Percentiles rank a stretch among this genome's conserved stretches.
Evolutionary conservation across 257 asterid genomes (phyloP).

Genomic region (Prunella vulgaris): DNA sequence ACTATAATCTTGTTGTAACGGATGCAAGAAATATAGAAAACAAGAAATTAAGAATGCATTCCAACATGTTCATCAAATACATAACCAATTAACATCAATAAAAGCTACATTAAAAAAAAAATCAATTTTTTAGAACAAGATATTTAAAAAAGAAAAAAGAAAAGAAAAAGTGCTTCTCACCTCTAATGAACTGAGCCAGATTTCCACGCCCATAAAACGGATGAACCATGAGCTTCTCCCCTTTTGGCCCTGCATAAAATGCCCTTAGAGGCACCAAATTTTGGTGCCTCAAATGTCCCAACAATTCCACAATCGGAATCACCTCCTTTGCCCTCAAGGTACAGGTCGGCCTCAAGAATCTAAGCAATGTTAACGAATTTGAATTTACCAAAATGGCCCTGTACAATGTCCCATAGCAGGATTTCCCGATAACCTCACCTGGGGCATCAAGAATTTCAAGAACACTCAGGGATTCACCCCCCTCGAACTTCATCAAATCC

Average conservation of each 20-base stretch:
- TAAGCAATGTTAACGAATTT: constrained; percentile 53
- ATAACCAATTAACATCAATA: neutral
- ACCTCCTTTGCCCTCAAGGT: constrained; percentile 67
- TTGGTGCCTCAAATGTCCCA: constrained; percentile 73
- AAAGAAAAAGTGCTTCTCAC: constrained; percentile 26
- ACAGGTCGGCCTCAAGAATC: constrained; percentile 91
- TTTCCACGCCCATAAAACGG: constrained; percentile 65
- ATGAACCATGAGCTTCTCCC: constrained; percentile 85
- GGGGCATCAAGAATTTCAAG: constrained; percentile 80
- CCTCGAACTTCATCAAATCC: constrained; percentile 63
- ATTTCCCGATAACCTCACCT: constrained; percentile 86
- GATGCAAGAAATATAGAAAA: too few relatives aligned
- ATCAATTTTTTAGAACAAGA: too few relatives aligned
- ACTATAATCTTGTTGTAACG: too few relatives aligned
- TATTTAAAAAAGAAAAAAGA: too few relatives aligned
- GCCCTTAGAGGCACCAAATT: constrained; percentile 80
- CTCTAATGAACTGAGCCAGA: constrained; percentile 67
- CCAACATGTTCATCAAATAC: neutral
- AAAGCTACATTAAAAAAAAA: neutral
- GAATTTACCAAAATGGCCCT: constrained; percentile 57
- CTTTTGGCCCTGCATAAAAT: constrained; percentile 79
- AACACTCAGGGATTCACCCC: constrained; percentile 59
- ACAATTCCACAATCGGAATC: constrained; percentile 50
- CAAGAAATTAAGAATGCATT: too few relatives aligned
- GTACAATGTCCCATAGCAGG: constrained; percentile 75